A percentile compares a stretch with the other conserved stretches of the same genome.
These are phyloP conservation scores for Ustilaginoidea virens DNA, from an alignment of 2,329 filamentous ascomycete species.

Conservation along the genomic window DNA sequence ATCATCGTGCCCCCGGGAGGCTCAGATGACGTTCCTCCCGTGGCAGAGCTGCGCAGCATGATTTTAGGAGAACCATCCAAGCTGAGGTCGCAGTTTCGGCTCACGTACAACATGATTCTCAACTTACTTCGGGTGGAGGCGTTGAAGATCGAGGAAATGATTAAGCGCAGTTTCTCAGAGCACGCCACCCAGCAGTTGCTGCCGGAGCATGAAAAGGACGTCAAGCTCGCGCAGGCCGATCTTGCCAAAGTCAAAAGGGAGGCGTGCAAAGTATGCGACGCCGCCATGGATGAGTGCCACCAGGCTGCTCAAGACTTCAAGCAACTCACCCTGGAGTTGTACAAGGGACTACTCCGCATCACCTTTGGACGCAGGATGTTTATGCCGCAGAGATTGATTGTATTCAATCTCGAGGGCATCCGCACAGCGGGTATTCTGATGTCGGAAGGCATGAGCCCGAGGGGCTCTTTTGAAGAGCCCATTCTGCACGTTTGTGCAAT, in stretches of 20 bases:
- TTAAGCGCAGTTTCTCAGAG: conserved; percentile 97
- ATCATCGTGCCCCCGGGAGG: conserved; percentile 76
- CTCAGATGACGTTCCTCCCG: conserved; percentile 76
- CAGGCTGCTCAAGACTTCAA: conserved; percentile 67
- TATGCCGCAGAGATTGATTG: conserved; percentile 56
- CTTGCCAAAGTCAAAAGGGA: conserved; percentile 81
- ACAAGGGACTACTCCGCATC: conserved; percentile 62
- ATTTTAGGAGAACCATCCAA: conserved; percentile 93
- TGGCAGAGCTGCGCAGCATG: conserved; percentile 73
- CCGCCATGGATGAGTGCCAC: conserved; percentile 67
- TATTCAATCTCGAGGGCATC: conserved; percentile 74
- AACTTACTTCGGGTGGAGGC: conserved; percentile 91
- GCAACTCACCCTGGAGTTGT: conserved; percentile 64
- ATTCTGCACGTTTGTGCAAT: conserved; percentile 69
- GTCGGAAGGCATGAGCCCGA: conserved; percentile 55
- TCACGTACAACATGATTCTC: conserved; percentile 99
- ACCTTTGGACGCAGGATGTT: conserved; percentile 73
- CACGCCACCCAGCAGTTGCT: conserved; percentile 90
- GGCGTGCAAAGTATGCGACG: conserved; percentile 66
- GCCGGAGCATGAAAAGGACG: conserved; percentile 89
- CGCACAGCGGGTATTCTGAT: conserved; percentile 70
- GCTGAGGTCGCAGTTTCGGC: conserved; percentile 83
- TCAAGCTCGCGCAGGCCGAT: conserved; percentile 83
- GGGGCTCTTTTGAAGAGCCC: conserved; percentile 39
- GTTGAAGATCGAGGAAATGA: conserved; percentile 98